Base-by-base conservation (phyloP, 2,329 filamentous ascomycete genomes). In the Thyridium curvatum region DNA sequence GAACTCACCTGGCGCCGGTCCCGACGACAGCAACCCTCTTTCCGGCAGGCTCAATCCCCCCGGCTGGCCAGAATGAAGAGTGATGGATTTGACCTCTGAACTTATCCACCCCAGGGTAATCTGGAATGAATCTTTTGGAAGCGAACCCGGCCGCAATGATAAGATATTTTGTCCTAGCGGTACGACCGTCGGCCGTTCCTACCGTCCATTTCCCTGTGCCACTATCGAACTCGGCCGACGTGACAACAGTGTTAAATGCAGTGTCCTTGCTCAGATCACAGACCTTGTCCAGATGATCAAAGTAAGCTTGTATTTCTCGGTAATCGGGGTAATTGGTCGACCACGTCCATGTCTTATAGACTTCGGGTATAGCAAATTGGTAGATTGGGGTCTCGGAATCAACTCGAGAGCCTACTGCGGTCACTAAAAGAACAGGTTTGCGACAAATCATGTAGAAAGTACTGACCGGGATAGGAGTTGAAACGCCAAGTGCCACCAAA, bases 261-360 rank as follows among this genome's bases (percentile, higher is more conserved):
- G 57, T 62, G 30, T 71, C 60, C 28, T 63, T 66, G 29, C 60
- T 63, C 4, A 72, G 49, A n/a, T 64, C 54, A 34, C 66, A 54
- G 4, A 62, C 60, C 14, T 65, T 54, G 32, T 64, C 68, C 4
- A 72, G 57, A 40, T 70, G 64, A 12, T 58, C 51, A 35, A 74
- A 71, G 47, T 75, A 74, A 4, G 40, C 45, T 13, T 59, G 58
- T 2, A 73, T 44, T 39, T 73, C 64, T 8, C 53, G 45, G 38
- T 58, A 54, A n/a, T 39, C 50, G 4, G 66, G 62, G 38, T 61
- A 69, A 32, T 53, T 48, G 42, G 62, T 50, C 13, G 53, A 52
- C 61, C 68, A 74, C 13, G 56, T 59, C 60, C 64, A 75, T 32
- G 62, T 57, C 26, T 62, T 55, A 49, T 57, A 69, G 5, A 67